phyloP scores from a whole-genome alignment of 2,329 filamentous ascomycete genomes.

The Cercospora zeae-maydis region DNA sequence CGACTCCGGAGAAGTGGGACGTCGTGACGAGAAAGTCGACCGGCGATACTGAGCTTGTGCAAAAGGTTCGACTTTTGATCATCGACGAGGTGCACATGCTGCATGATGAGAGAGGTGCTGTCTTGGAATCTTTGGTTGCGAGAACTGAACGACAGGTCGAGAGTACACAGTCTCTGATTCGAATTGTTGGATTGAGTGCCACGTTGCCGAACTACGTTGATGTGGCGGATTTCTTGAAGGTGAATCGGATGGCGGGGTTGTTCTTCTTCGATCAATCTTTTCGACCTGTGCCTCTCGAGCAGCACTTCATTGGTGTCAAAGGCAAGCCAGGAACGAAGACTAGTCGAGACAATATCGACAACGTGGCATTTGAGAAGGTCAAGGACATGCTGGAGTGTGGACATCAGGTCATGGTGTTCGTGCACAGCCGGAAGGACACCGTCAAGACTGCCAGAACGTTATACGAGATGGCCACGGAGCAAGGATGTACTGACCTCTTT shows the following conservation, averaged over 20 bases:
- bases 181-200: constrained; percentile 90
- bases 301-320: constrained; percentile 95
- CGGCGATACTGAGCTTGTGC: constrained; percentile 93
- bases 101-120: constrained; percentile 93
- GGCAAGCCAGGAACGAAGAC: constrained; percentile 79
- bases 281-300: constrained; percentile 89
- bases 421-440: constrained; percentile 94
- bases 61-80: constrained; percentile 92
- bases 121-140: constrained; percentile 91
- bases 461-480: constrained; percentile 78
- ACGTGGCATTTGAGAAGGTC: constrained; percentile 87
- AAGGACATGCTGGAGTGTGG: constrained; percentile 83
- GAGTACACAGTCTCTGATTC: constrained; percentile 94
- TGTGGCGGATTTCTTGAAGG: constrained; percentile 93
- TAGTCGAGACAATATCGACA: constrained; percentile 84
- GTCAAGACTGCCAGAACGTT: constrained; percentile 81
- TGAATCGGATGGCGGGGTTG: constrained; percentile 85
- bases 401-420: constrained; percentile 99
- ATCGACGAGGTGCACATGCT: constrained; percentile 99
- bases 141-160: constrained; percentile 95
- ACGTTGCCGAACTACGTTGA: constrained; percentile 96
- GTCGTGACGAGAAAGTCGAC: constrained; percentile 96
- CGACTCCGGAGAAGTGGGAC: constrained; percentile 98
- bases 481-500: constrained; percentile 75
- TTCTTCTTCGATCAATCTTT: constrained; percentile 98